phyloP scores from a whole-genome alignment of 2,329 filamentous ascomycete species.

The Diaporthe longicolla region DNA sequence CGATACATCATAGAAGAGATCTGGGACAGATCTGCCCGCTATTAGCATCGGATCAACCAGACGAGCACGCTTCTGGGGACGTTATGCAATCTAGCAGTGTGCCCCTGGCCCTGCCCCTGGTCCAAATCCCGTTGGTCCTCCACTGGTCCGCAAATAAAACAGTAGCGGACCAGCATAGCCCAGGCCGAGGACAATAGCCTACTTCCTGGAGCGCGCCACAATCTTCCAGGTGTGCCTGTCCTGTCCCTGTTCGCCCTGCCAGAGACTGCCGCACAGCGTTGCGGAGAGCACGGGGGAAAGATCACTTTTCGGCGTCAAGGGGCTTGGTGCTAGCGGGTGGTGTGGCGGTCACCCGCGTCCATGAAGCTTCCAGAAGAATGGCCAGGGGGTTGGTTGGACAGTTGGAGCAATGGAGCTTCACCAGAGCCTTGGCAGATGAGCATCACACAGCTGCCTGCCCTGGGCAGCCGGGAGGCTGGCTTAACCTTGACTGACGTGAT shows the following conservation, averaged over 20 bases:
- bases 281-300: background rate
- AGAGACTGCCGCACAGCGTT: background rate
- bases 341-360: conserved; percentile 21
- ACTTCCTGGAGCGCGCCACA: conserved; percentile 1
- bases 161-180: conserved; percentile 18
- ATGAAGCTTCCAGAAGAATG: conserved; percentile 28
- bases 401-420: background rate
- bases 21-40: conserved; percentile 27
- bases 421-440: conserved; percentile 12
- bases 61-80: conserved; percentile 26
- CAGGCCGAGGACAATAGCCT: conserved; percentile 7
- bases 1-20: conserved; percentile 13
- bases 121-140: conserved; percentile 10
- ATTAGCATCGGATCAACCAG: conserved; percentile 28
- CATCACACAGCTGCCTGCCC: conserved; percentile 4
- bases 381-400: background rate
- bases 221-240: background rate
- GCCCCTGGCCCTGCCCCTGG: conserved; percentile 16
- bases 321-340: conserved; percentile 17
- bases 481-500: conserved; percentile 16
- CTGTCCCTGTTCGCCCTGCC: background rate
- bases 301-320: conserved; percentile 9
- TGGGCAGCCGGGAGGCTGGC: conserved; percentile 6
- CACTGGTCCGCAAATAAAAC: conserved; percentile 21
- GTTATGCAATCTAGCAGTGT: conserved; percentile 22